Evolutionary conservation across 2,329 filamentous ascomycete species (phyloP).

Genomic region (Ophiosphaerella korrae): DNA sequence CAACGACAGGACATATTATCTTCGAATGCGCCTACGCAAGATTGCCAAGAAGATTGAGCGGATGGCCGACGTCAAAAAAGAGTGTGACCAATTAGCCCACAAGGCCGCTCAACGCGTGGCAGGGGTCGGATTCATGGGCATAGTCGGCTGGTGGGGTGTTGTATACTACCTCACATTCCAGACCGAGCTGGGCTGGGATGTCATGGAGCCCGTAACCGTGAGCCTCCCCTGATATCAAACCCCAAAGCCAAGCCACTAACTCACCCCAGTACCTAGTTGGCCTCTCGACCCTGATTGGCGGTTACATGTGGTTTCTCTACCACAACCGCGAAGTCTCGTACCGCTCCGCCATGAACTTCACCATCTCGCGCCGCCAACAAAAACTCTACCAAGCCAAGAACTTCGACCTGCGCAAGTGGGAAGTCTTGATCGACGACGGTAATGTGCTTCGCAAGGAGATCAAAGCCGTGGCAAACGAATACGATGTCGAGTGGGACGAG

Average conservation of each 20-base stretch:
- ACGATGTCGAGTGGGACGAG: slow-evolving; percentile 90
- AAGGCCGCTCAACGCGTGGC: slow-evolving; percentile 78
- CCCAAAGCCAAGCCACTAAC: neutral
- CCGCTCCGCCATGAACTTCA: slow-evolving; percentile 83
- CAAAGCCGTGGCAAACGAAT: slow-evolving; percentile 79
- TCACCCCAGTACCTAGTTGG: slow-evolving; percentile 71
- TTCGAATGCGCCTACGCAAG: slow-evolving; percentile 76
- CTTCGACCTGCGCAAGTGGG: slow-evolving; percentile 79
- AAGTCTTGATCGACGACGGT: slow-evolving; percentile 76
- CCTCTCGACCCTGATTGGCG: slow-evolving; percentile 83
- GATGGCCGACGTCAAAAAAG: slow-evolving; percentile 75
- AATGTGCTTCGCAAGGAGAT: slow-evolving; percentile 80
- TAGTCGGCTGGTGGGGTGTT: slow-evolving; percentile 79
- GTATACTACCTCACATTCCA: slow-evolving; percentile 73
- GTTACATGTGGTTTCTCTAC: slow-evolving; percentile 92
- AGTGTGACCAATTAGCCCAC: slow-evolving; percentile 81
- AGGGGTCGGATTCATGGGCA: slow-evolving; percentile 74
- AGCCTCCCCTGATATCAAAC: slow-evolving; percentile 8
- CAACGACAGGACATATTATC: slow-evolving; percentile 86
- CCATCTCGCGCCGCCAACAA: slow-evolving; percentile 77
- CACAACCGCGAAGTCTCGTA: slow-evolving; percentile 90
- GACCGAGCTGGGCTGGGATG: slow-evolving; percentile 85
- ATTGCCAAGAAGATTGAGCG: slow-evolving; percentile 70
- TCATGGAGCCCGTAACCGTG: slow-evolving; percentile 83
- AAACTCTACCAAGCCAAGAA: slow-evolving; percentile 76